Evolutionary conservation across 1,284 basidiomycete species (phyloP).

Genomic region (Papiliotrema flavescens): DNA sequence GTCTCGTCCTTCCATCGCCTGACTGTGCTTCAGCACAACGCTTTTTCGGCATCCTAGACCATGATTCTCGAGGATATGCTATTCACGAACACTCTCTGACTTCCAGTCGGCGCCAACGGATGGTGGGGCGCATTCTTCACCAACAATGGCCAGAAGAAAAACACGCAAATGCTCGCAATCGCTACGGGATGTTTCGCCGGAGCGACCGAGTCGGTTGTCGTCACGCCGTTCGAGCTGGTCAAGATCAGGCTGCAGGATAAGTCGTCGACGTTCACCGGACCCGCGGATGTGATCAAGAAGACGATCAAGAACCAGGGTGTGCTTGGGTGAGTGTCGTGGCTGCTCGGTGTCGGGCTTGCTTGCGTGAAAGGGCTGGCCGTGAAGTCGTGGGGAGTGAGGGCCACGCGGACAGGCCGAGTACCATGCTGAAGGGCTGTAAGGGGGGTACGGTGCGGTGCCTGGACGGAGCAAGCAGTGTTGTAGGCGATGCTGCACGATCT

Average conservation of each 20-base stretch:
- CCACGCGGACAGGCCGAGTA: no score
- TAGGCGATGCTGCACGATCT: not conserved
- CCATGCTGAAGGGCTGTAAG: no score
- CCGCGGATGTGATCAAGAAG: conserved; percentile 81
- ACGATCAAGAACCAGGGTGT: conserved; percentile 72
- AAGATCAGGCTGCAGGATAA: conserved; percentile 95
- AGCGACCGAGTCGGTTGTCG: conserved; percentile 85
- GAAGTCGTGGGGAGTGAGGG: no score
- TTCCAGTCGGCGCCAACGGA: conserved; percentile 42
- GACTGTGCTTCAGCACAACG: not conserved
- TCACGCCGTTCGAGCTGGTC: conserved; percentile 92
- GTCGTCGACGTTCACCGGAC: conserved; percentile 78
- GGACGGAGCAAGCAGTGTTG: not conserved
- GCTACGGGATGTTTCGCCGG: conserved; percentile 91
- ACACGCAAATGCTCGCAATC: conserved; percentile 81
- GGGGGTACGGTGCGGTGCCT: not conserved
- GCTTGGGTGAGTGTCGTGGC: conserved; percentile 63
- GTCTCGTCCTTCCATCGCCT: conserved; percentile 45
- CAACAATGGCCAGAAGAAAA: conserved; percentile 65
- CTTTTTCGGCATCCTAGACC: no score
- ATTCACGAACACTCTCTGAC: conserved; percentile 4
- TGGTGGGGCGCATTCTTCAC: conserved; percentile 77
- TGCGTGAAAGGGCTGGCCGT: no score
- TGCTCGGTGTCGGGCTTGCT: no score
- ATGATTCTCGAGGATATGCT: not conserved